phyloP scores from a whole-genome alignment of 345 rosid genomes.

The Crucihimalaya himalaica region DNA sequence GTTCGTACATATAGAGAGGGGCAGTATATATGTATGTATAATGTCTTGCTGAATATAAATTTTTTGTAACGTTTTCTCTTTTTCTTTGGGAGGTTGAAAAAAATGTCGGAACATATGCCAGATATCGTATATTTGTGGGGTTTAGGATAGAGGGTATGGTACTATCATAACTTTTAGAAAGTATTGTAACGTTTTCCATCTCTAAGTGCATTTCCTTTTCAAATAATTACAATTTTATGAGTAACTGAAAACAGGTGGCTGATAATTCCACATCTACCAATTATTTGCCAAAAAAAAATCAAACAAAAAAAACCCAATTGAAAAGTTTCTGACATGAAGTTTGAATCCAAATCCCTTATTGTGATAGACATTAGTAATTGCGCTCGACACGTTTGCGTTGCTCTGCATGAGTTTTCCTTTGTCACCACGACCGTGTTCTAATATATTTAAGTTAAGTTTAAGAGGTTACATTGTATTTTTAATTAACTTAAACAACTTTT shows the following conservation, averaged over 20 bases:
- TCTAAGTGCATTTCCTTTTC: constrained; percentile 33
- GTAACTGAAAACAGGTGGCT: constrained; percentile 15
- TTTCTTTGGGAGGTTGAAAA: not conserved
- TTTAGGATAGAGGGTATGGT: constrained; percentile 5
- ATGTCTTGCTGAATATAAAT: constrained; percentile 6
- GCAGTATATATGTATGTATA: not conserved
- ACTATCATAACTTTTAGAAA: constrained; percentile 22
- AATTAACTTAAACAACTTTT: not conserved
- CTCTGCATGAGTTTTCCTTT: not conserved
- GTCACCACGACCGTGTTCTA: not conserved
- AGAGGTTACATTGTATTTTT: not conserved
- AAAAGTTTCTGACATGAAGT: not conserved
- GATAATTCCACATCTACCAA: not conserved
- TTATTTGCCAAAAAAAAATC: not conserved
- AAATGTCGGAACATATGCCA: constrained; percentile 23
- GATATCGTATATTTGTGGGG: constrained; percentile 35
- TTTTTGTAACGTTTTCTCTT: not conserved
- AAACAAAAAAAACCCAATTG: not conserved
- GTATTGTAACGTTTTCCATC: constrained; percentile 17
- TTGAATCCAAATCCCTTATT: not conserved
- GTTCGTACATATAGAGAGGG: constrained; percentile 1
- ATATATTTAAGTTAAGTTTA: not conserved
- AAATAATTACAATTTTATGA: constrained; percentile 1
- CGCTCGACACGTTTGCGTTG: not conserved
- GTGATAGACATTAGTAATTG: not conserved